Evolutionary conservation across 805 yeast genomes (phyloP).

Genomic region (Kodamaea kaohsiungensis): DNA sequence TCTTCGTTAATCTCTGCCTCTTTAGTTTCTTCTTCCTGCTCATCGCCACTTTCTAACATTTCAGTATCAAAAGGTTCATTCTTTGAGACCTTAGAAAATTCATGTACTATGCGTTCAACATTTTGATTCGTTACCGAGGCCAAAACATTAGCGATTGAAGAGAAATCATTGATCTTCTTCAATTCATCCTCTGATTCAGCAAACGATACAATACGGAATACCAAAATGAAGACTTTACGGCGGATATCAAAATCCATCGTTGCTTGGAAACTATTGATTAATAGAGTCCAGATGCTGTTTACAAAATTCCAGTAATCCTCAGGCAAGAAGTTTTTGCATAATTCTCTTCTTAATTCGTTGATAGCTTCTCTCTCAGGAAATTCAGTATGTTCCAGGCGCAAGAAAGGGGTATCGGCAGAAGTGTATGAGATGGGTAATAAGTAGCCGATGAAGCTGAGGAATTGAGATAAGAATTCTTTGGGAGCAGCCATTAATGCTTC

Average conservation of each 20-base stretch:
- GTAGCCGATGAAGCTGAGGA: conserved; percentile 56
- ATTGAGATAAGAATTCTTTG: conserved; percentile 57
- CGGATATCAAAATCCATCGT: conserved; percentile 69
- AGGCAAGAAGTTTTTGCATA: conserved; percentile 27
- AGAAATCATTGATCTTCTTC: conserved; percentile 31
- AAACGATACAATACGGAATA: conserved; percentile 53
- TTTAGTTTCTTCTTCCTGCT: conserved; percentile 3
- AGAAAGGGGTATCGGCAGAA: conserved; percentile 30
- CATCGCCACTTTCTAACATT: conserved; percentile 9
- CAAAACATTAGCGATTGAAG: conserved; percentile 46
- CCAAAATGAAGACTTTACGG: conserved; percentile 52
- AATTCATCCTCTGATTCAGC: conserved; percentile 23
- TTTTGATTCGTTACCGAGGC: conserved; percentile 65
- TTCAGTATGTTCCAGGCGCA: conserved; percentile 21
- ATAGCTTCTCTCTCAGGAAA: conserved; percentile 23
- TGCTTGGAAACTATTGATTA: conserved; percentile 68
- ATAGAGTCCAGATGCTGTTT: conserved; percentile 48
- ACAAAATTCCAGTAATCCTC: conserved; percentile 38
- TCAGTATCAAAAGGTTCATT: conserved; percentile 13
- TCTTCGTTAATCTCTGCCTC: conserved; percentile 5
- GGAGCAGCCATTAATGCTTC: conserved; percentile 77
- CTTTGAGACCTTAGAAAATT: not conserved
- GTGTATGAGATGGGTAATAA: conserved; percentile 54
- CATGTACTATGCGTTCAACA: conserved; percentile 27
- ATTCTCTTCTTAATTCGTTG: conserved; percentile 33